Evolutionary conservation across 352 stramenopile species (phyloP), one percentile per base, ranked within the genome.

Genomic region (Aphanomyces invadans): DNA sequence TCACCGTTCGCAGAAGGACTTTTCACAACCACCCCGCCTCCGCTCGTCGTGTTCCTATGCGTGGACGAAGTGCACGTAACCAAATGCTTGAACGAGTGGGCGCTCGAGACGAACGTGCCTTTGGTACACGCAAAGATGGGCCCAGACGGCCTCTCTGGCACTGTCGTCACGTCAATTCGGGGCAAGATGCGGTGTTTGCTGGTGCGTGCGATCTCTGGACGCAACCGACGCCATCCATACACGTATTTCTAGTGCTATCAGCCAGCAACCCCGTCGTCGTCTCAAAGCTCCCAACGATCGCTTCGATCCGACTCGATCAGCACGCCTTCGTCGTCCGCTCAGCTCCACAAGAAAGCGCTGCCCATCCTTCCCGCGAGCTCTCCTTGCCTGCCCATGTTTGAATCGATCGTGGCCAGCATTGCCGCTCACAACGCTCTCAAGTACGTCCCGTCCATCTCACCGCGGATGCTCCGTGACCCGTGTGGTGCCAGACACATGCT

Each of bases 381-480:
- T 19, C 59, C 69, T 0, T 70, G 46, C 7, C 60, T 85, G 21
- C 77, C 76, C 1, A 77, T 71, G 5, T 77, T 73, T 4, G 75
- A 83, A 44, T 78, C 75, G 62, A 78, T 86, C 32, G 69, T 86
- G 39, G 69, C 77, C 0, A 76, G 77, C 1, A 60, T 86, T n/a
- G 56, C 68, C 3, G 66, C 76, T 2, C 78, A 86, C 46, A 76
- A 80, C 36, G 73, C 67, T 1, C 15, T 81, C 52, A 72, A 73
- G 75, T 77, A 70, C 46, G 73, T n/a, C n/a, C 71, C 7, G 17
- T 28, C 3, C 17, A 25, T 52, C 21, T 32, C 33, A 25, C 23
- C 33, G 10, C 32, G 2, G 17, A n/a, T 3, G 1, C 3, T 11
- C 32, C 25, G 29, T 28, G 11, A 10, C 3, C 17, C 19, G 45